These are phyloP conservation scores for Aureobasidium uvarum DNA, from an alignment of 2,329 filamentous ascomycete genomes.

Conservation along the genomic window DNA sequence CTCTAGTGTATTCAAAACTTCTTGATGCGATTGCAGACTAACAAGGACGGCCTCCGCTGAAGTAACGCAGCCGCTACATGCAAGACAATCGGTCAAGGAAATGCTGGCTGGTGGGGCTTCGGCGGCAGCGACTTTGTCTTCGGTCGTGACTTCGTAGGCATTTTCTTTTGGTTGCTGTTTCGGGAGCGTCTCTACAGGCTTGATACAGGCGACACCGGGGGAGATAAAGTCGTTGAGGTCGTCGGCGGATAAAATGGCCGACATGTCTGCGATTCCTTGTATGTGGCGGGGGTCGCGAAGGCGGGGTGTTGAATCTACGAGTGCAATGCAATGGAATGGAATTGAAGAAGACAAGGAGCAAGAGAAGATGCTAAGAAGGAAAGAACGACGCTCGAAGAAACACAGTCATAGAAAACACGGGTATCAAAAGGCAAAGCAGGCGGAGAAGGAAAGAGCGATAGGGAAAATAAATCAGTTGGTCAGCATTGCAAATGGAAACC, in stretches of 20 bases:
- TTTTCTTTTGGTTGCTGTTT: slow-evolving; percentile 53
- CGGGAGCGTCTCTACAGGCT: slow-evolving; percentile 90
- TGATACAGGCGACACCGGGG: slow-evolving; percentile 96
- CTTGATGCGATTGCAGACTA: slow-evolving; percentile 86
- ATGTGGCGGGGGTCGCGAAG: slow-evolving; percentile 15
- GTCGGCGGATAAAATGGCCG: slow-evolving; percentile 93
- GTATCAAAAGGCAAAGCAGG: slow-evolving; percentile 2
- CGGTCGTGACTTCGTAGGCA: slow-evolving; percentile 84
- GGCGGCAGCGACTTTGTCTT: slow-evolving; percentile 64
- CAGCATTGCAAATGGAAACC: slow-evolving; percentile 15
- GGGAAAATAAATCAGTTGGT: slow-evolving; percentile 19
- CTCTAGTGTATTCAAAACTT: slow-evolving; percentile 82
- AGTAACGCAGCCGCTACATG: slow-evolving; percentile 96
- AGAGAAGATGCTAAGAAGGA: not conserved
- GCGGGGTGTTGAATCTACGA: slow-evolving; percentile 1
- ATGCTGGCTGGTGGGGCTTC: slow-evolving; percentile 77
- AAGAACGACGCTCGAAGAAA: slow-evolving; percentile 1
- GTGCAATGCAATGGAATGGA: not conserved
- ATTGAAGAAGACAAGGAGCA: not conserved
- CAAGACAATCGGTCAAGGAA: slow-evolving; percentile 93
- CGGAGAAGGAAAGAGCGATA: slow-evolving; percentile 8
- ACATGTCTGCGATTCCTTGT: slow-evolving; percentile 59
- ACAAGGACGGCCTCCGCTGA: slow-evolving; percentile 97
- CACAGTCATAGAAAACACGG: slow-evolving; percentile 3
- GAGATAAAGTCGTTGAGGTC: slow-evolving; percentile 99